Percentiles rank a stretch among this genome's conserved stretches.
Evolutionary conservation across 2,329 filamentous ascomycete genomes (phyloP).

Genomic region (Dryadomyces quercivorus): DNA sequence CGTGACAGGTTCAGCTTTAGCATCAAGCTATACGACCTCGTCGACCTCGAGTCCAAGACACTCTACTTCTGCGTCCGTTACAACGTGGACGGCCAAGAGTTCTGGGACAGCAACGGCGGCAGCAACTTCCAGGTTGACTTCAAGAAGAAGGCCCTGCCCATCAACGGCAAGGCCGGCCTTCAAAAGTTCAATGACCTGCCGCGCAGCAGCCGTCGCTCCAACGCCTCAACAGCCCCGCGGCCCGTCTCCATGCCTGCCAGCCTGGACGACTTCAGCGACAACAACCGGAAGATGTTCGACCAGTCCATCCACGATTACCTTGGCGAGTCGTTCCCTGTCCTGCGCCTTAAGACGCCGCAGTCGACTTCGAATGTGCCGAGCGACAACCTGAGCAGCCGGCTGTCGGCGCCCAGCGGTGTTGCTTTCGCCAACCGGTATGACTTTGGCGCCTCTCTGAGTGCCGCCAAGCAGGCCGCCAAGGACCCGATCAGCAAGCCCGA

Average conservation of each 20-base stretch:
- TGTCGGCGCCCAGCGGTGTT: conserved; percentile 48
- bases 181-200: conserved; percentile 36
- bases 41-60: conserved; percentile 85
- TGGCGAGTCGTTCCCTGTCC: conserved; percentile 45
- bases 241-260: conserved; percentile 44
- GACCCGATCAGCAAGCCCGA: conserved; percentile 41
- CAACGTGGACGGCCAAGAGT: conserved; percentile 68
- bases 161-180: conserved; percentile 40
- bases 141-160: conserved; percentile 58
- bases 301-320: conserved; percentile 50
- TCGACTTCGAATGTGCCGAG: conserved; percentile 51
- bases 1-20: conserved; percentile 88
- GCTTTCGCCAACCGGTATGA: conserved; percentile 91
- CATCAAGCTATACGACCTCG: conserved; percentile 83
- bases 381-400: conserved; percentile 41
- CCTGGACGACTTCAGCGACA: conserved; percentile 60
- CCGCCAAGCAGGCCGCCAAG: conserved; percentile 66
- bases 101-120: conserved; percentile 86
- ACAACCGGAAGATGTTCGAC: conserved; percentile 45
- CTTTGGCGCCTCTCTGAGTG: conserved; percentile 81
- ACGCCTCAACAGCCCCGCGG: conserved; percentile 28
- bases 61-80: conserved; percentile 89
- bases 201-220: conserved; percentile 52
- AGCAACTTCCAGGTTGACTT: conserved; percentile 95
- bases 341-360: conserved; percentile 60